Evolutionary conservation across 2,329 filamentous ascomycete genomes (phyloP).

Genomic region (Diplodia sapinea): DNA sequence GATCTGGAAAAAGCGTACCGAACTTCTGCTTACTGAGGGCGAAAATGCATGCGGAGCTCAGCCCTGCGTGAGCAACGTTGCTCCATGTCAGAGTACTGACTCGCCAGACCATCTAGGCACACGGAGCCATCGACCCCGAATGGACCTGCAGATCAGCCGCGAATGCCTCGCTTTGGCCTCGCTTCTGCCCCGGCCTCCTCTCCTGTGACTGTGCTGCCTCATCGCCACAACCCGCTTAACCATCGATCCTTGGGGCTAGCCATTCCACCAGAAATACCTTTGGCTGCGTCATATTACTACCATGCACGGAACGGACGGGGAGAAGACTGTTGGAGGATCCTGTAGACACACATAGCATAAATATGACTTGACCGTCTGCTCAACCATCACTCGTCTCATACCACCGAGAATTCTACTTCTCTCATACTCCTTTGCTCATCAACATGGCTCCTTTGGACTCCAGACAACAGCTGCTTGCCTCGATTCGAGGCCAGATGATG

Average conservation of each 20-base stretch:
- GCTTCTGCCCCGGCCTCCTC: not conserved
- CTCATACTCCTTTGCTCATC: not conserved
- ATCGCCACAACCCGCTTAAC: not conserved
- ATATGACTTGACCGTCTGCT: not conserved
- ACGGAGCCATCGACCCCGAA: not conserved
- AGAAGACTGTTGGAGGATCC: not conserved
- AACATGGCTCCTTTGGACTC: not conserved
- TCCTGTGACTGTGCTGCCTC: not conserved
- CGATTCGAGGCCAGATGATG: not conserved
- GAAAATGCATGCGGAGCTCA: not conserved
- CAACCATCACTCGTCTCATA: not conserved
- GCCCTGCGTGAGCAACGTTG: not conserved
- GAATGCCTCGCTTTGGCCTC: not conserved
- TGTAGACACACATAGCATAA: not conserved
- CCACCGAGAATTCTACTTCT: not conserved
- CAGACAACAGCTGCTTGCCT: not conserved
- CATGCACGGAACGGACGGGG: not conserved
- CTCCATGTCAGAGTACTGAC: not conserved
- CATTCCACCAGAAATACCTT: not conserved
- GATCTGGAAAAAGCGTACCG: not conserved
- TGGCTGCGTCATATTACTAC: not conserved
- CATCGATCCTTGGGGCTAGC: not conserved
- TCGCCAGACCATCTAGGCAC: not conserved
- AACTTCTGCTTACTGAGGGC: not conserved
- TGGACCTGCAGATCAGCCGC: not conserved